Evolutionary conservation across 2,329 filamentous ascomycete species (phyloP).

Genomic region (Apiospora rasikravindrae): DNA sequence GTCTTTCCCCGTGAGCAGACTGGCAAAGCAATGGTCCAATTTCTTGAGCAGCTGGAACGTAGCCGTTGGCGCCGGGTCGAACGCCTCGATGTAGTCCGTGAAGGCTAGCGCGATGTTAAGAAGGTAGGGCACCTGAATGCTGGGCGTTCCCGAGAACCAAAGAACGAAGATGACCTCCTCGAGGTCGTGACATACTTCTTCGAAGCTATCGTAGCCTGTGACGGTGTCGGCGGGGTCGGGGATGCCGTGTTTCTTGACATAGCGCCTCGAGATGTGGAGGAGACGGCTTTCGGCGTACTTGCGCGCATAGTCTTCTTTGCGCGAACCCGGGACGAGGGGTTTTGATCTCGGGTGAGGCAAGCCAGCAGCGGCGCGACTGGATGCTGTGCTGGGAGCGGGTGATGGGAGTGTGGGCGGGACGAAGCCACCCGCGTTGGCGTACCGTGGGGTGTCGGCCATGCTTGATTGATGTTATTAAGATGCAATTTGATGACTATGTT

Average conservation of each 20-base stretch:
- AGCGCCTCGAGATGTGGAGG: constrained; percentile 60
- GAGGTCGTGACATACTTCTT: constrained; percentile 74
- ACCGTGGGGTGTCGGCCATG: constrained; percentile 6
- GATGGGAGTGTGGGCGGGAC: constrained; percentile 56
- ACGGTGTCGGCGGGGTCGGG: constrained; percentile 54
- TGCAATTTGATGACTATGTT: neutral
- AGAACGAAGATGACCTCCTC: constrained; percentile 78
- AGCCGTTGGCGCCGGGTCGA: constrained; percentile 69
- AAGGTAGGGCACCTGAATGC: constrained; percentile 82
- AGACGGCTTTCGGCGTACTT: constrained; percentile 61
- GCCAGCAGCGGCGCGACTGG: constrained; percentile 43
- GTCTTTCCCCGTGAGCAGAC: constrained; percentile 72
- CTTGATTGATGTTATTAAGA: neutral
- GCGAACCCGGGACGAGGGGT: constrained; percentile 59
- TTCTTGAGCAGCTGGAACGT: constrained; percentile 77
- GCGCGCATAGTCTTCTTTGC: constrained; percentile 64
- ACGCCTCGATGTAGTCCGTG: constrained; percentile 73
- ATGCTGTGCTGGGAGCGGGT: constrained; percentile 57
- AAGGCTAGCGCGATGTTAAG: constrained; percentile 78
- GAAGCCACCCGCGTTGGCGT: constrained; percentile 53
- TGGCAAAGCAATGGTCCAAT: constrained; percentile 83
- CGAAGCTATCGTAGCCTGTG: constrained; percentile 64
- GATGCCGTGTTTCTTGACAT: constrained; percentile 62
- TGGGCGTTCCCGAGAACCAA: constrained; percentile 85
- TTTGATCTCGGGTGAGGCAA: constrained; percentile 62